Percentiles rank a stretch among this genome's conserved stretches.
These are phyloP conservation scores for Ambrosiella xylebori DNA, from an alignment of 2,329 filamentous ascomycete genomes.

Conservation along the genomic window DNA sequence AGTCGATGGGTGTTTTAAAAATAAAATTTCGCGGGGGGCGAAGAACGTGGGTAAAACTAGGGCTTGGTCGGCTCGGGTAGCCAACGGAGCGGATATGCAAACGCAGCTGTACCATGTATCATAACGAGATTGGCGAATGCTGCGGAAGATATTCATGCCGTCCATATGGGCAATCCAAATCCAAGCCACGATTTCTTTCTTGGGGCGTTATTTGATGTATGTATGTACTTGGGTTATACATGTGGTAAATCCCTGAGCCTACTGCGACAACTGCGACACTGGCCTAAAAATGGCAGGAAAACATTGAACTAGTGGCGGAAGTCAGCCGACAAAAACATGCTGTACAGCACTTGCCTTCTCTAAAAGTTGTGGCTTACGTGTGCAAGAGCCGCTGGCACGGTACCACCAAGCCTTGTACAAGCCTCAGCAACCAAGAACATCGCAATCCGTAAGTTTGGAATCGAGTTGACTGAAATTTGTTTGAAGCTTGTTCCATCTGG, in stretches of 20 bases:
- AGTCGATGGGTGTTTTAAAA: background rate
- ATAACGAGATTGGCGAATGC: background rate
- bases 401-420: background rate
- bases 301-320: too few species aligned
- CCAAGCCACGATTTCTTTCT: background rate
- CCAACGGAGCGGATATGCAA: background rate
- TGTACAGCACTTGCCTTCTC: too few species aligned
- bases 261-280: too few species aligned
- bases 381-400: constrained; percentile 3
- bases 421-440: background rate
- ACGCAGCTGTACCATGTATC: background rate
- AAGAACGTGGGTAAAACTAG: background rate
- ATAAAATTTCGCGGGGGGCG: too few species aligned
- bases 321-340: too few species aligned
- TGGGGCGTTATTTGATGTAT: background rate
- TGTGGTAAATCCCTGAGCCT: too few species aligned
- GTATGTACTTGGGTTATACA: too few species aligned
- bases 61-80: background rate
- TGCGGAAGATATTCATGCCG: background rate
- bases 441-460: too few species aligned
- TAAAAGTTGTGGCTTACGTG: constrained; percentile 13
- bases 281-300: too few species aligned
- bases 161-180: background rate
- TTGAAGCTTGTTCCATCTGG: background rate
- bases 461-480: background rate